These are phyloP conservation scores for Gremmenia infestans DNA, from an alignment of 2,329 filamentous ascomycete species.

Conservation along the genomic window DNA sequence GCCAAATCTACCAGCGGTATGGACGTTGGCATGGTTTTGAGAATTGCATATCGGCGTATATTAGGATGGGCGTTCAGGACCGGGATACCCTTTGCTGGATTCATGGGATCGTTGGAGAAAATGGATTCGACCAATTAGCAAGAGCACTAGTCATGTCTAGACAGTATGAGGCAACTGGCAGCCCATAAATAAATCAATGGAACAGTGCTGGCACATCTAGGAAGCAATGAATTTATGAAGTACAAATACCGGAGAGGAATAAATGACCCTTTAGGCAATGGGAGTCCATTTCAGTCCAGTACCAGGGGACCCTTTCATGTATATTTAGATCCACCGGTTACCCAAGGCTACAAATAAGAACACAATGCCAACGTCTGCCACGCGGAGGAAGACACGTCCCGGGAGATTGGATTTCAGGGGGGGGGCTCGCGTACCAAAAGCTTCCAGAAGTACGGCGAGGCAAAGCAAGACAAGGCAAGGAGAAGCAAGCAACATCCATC, in stretches of 20 bases:
- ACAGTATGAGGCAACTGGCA: neutral
- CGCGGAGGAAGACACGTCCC: slow-evolving; percentile 1
- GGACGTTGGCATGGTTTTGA: slow-evolving; percentile 94
- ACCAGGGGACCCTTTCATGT: neutral
- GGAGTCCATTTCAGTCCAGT: too few species aligned
- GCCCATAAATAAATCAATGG: too few species aligned
- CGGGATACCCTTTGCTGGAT: slow-evolving; percentile 20
- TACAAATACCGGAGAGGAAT: neutral
- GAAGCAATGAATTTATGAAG: neutral
- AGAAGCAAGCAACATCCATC: neutral
- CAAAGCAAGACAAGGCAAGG: neutral
- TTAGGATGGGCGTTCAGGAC: slow-evolving; percentile 18
- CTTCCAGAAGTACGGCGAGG: neutral
- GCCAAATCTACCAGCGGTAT: slow-evolving; percentile 84
- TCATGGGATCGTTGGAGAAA: neutral
- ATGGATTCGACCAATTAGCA: neutral
- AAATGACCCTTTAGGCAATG: too few species aligned
- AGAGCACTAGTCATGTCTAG: neutral
- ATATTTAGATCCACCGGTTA: neutral
- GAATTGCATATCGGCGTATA: slow-evolving; percentile 7
- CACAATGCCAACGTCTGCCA: neutral
- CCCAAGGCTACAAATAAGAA: slow-evolving; percentile 1
- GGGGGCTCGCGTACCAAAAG: neutral
- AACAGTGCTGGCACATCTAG: too few species aligned
- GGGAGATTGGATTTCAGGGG: slow-evolving; percentile 1